Base-by-base conservation (phyloP, 148 eudicot genomes). In the Persicaria maculosa region DNA sequence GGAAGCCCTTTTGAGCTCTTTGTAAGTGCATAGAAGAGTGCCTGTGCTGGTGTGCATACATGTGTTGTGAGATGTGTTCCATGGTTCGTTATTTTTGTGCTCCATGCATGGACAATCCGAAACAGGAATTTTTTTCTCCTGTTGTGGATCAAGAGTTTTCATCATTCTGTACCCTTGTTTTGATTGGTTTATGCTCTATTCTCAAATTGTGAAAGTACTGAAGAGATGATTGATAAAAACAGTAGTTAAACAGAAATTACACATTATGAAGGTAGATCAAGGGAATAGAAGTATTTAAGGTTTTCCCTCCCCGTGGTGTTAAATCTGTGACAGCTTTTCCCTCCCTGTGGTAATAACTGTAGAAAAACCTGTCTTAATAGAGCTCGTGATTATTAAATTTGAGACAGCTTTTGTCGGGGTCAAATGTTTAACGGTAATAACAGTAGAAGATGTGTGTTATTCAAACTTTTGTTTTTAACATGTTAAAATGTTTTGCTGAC, bases 1-100 rank as follows among this genome's bases (percentile, higher is more conserved):
- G 46, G 47, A 65, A 65, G 40, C 69, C 17, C n/a, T 65, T 40
- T 36, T 65, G 45, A 65, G 69, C 69, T 65, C 69, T 65, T 65
- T 65, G 69, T 40, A 65, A 36, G 69, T 14, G 47, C 46, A 9
- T 65, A 65, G 69, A 36, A 36, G 40, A 65, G 47, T 40, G 69
- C 16, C 40, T 65, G 45, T 65, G 69, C 69, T 2, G 36, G 15
- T 65, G 45, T 65, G 69, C 69, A 10, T 65, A 65, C 69, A 65
- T 17, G 14, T 65, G 17, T 36, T 65, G 47, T 40, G 45, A 65
- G 46, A 14, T 36, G 36, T 36, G 69, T 40, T 65, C 69, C 69
- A 40, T 65, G 45, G 36, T 65, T 65, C 46, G 17, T 65, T n/a
- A 40, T 15, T 43, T 15, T 40, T 65, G 19, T n/a, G 36, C 46